A percentile compares a stretch with the other conserved stretches of the same genome.
Conservation (phyloP, 106 monocot genomes). For the Acanthochlamys bracteata region DNA sequence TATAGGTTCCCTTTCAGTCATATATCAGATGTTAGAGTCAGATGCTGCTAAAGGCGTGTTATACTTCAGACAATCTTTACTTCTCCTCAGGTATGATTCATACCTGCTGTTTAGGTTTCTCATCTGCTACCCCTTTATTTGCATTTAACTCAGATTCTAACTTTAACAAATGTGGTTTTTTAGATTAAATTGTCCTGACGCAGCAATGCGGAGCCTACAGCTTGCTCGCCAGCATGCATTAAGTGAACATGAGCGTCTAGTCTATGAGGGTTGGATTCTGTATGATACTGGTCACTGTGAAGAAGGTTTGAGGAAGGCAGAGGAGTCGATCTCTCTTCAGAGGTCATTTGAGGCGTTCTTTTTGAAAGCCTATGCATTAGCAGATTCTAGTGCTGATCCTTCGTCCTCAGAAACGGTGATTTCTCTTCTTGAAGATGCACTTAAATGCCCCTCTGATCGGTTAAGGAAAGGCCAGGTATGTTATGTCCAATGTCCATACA, state of each 20-base stretch:
- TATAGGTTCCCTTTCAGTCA: conserved; percentile 93
- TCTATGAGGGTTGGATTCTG: conserved; percentile 98
- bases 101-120: too few species aligned
- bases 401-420: conserved; percentile 66
- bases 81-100: conserved; percentile 68
- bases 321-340: conserved; percentile 81
- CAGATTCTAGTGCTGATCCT: conserved; percentile 76
- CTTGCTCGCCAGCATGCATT: conserved; percentile 80
- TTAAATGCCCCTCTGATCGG: conserved; percentile 90
- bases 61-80: conserved; percentile 96
- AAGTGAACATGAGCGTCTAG: conserved; percentile 71
- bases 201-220: conserved; percentile 94
- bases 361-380: conserved; percentile 94
- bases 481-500: too few species aligned
- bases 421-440: conserved; percentile 84
- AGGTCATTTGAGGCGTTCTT: conserved; percentile 99
- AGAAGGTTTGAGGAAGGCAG: conserved; percentile 80
- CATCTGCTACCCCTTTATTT: background rate
- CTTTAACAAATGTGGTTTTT: conserved; percentile 7
- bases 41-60: conserved; percentile 81
- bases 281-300: conserved; percentile 97
- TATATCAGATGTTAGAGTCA: conserved; percentile 87
- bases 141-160: background rate
- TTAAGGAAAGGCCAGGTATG: conserved; percentile 96
- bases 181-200: conserved; percentile 96